Conservation (phyloP, 2,329 filamentous ascomycete genomes). For the Talaromyces amestolkiae region DNA sequence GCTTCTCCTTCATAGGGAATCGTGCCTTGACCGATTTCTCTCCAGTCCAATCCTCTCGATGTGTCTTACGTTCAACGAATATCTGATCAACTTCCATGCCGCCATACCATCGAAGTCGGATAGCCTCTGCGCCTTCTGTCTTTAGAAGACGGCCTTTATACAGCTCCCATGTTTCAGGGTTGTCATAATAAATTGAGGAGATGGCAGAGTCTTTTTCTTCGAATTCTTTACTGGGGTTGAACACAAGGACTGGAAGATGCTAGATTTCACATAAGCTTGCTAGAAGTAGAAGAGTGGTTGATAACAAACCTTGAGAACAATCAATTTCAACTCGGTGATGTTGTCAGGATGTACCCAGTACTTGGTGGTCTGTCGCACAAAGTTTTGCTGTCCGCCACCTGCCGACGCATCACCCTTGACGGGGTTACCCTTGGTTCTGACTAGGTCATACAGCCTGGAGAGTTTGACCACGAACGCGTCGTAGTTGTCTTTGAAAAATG, state of each 20-base stretch:
- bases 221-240: constrained; percentile 96
- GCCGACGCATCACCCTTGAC: constrained; percentile 88
- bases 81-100: constrained; percentile 94
- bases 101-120: constrained; percentile 94
- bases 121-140: constrained; percentile 94
- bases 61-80: constrained; percentile 96
- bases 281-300: background rate
- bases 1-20: constrained; percentile 94
- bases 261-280: constrained; percentile 26
- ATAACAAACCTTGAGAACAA: constrained; percentile 72
- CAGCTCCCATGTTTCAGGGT: constrained; percentile 87
- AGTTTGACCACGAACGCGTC: constrained; percentile 93
- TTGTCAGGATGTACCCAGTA: constrained; percentile 99
- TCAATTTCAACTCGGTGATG: constrained; percentile 95
- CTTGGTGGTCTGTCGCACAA: constrained; percentile 95
- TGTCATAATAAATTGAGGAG: constrained; percentile 98
- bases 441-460: constrained; percentile 90
- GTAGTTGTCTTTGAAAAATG: constrained; percentile 99
- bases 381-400: constrained; percentile 89
- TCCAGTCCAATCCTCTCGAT: constrained; percentile 98
- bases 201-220: constrained; percentile 88
- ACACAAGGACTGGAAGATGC: constrained; percentile 93
- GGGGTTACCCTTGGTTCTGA: constrained; percentile 88
- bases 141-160: constrained; percentile 95
- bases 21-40: constrained; percentile 98